Percentiles rank a stretch among this genome's conserved stretches.
Evolutionary conservation across 1,284 basidiomycete species (phyloP).

Genomic region (Ganoderma lingzhi): DNA sequence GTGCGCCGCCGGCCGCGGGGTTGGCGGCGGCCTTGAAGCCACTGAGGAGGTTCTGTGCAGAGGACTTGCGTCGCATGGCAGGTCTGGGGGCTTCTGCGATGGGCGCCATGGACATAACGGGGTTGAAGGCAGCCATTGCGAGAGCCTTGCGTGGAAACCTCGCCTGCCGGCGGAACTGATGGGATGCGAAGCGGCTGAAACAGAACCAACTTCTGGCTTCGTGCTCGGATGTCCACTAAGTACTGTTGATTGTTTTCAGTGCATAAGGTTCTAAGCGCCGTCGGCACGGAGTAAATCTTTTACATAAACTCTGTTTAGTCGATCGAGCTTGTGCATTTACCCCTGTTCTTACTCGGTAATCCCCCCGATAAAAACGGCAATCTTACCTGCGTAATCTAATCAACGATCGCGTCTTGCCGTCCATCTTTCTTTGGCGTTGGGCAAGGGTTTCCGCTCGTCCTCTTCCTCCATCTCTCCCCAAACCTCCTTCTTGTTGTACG

Average conservation of each 20-base stretch:
- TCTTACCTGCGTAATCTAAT: constrained; percentile 29
- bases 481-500: constrained; percentile 32
- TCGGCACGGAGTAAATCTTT: background rate
- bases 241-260: background rate
- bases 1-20: constrained; percentile 38
- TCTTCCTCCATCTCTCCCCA: constrained; percentile 14
- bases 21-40: constrained; percentile 62
- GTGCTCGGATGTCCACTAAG: background rate
- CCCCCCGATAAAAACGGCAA: constrained; percentile 5
- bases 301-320: background rate
- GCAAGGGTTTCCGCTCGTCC: constrained; percentile 26
- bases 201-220: background rate
- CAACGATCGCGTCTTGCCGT: constrained; percentile 29
- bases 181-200: constrained; percentile 15
- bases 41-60: constrained; percentile 82
- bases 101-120: constrained; percentile 41
- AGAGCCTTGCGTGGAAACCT: constrained; percentile 22
- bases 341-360: constrained; percentile 24
- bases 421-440: constrained; percentile 12
- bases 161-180: constrained; percentile 22
- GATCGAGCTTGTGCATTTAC: constrained; percentile 5
- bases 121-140: constrained; percentile 31
- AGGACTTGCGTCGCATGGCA: constrained; percentile 82
- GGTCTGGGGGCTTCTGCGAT: constrained; percentile 53
- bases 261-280: background rate